phyloP scores from a whole-genome alignment of 768 basidiomycete genomes.

The Amanita jacksonii region DNA sequence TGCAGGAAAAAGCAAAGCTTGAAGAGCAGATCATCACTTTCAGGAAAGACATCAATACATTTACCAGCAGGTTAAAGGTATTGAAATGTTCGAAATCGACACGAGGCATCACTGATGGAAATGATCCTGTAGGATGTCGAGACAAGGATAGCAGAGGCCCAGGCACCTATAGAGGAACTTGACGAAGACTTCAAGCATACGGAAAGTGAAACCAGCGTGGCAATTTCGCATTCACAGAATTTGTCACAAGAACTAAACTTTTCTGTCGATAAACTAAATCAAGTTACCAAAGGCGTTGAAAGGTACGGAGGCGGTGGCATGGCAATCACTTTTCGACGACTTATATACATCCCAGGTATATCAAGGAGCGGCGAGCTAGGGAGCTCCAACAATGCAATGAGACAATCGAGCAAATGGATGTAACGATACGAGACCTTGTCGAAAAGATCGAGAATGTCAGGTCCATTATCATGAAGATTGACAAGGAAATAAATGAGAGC shows the following conservation, averaged over 20 bases:
- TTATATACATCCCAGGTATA: conserved; percentile 45
- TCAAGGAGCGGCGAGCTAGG: conserved; percentile 55
- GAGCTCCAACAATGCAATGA: conserved; percentile 49
- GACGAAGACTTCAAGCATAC: conserved; percentile 42
- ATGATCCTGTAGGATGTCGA: conserved; percentile 47
- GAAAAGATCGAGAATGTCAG: conserved; percentile 29
- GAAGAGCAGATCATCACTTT: conserved; percentile 49
- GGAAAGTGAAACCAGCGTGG: conserved; percentile 40
- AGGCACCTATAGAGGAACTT: conserved; percentile 55
- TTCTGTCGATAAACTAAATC: conserved; percentile 50
- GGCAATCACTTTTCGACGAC: background rate
- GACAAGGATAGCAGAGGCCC: conserved; percentile 44
- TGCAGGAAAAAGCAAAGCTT: conserved; percentile 46
- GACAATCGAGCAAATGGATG: conserved; percentile 36
- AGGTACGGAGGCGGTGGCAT: conserved; percentile 29
- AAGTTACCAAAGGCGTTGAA: conserved; percentile 54
- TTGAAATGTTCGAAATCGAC: background rate
- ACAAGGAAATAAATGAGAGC: conserved; percentile 73
- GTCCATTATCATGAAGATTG: conserved; percentile 43
- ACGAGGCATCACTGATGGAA: conserved; percentile 1
- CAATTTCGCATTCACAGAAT: conserved; percentile 42
- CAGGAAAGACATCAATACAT: conserved; percentile 44
- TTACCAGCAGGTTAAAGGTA: conserved; percentile 44
- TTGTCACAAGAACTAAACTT: conserved; percentile 56
- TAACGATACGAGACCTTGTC: conserved; percentile 27